Evolutionary conservation across 2,329 filamentous ascomycete genomes (phyloP).

Genomic region (Aspergillus luchuensis): DNA sequence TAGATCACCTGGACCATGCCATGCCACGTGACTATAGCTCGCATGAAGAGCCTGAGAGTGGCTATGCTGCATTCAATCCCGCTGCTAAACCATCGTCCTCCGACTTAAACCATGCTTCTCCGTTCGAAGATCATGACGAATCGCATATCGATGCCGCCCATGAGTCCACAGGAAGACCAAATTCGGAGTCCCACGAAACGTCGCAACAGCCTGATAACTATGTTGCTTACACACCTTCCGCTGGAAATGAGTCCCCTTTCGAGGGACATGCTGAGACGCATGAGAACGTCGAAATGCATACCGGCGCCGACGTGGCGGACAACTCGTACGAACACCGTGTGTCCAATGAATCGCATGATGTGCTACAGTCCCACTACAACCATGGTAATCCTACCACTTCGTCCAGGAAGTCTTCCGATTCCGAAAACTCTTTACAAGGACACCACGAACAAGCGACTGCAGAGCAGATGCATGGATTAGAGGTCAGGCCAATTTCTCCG

Average conservation of each 20-base stretch:
- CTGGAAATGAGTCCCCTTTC: neutral
- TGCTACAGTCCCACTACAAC: neutral
- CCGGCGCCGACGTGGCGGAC: neutral
- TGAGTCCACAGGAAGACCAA: neutral
- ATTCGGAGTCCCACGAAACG: neutral
- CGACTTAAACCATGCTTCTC: neutral
- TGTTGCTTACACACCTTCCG: neutral
- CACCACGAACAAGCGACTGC: neutral
- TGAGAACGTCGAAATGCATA: neutral
- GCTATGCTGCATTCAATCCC: conserved; percentile 24
- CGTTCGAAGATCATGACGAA: neutral
- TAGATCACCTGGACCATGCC: too few relatives aligned
- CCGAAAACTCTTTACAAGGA: neutral
- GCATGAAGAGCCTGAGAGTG: neutral
- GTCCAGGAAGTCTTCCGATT: conserved; percentile 1
- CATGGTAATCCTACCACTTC: neutral
- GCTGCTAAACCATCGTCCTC: conserved; percentile 1
- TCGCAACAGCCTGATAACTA: neutral
- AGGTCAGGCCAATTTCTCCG: neutral
- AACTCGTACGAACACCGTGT: neutral
- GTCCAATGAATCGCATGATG: neutral
- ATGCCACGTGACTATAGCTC: too few relatives aligned
- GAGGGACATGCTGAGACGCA: neutral
- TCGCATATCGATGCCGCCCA: neutral
- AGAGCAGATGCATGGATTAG: neutral